Percentiles rank a stretch among this genome's conserved stretches.
Conservation (phyloP, 2,329 filamentous ascomycete species). For the Dactylellina cionopaga region DNA sequence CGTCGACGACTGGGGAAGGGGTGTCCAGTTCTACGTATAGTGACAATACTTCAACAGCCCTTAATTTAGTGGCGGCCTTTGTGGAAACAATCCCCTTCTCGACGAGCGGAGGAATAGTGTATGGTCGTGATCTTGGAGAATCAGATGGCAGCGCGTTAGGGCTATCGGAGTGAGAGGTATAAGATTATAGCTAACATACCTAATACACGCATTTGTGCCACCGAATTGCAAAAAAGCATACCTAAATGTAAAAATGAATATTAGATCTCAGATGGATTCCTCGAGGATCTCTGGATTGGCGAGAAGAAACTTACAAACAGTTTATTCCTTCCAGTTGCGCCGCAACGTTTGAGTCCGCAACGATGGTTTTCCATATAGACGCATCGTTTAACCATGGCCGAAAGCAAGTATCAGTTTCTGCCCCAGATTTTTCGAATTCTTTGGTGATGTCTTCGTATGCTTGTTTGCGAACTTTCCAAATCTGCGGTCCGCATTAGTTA, state of each 20-base stretch:
- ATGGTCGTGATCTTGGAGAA: slow-evolving; percentile 72
- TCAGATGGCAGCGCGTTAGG: background rate
- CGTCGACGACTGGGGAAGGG: slow-evolving; percentile 85
- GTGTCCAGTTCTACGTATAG: slow-evolving; percentile 91
- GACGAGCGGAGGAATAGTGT: slow-evolving; percentile 79
- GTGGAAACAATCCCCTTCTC: slow-evolving; percentile 93
- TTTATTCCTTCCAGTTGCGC: slow-evolving; percentile 92
- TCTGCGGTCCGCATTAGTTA: slow-evolving; percentile 63
- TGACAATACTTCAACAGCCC: slow-evolving; percentile 83
- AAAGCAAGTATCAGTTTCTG: slow-evolving; percentile 86
- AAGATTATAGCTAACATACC: slow-evolving; percentile 62
- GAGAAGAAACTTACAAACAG: slow-evolving; percentile 72
- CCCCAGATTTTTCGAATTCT: slow-evolving; percentile 82
- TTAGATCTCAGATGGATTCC: background rate
- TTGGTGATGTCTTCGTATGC: slow-evolving; percentile 93
- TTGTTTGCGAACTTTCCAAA: slow-evolving; percentile 96
- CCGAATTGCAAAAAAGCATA: slow-evolving; percentile 87
- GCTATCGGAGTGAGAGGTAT: background rate
- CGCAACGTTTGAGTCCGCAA: slow-evolving; percentile 93
- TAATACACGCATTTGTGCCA: slow-evolving; percentile 78
- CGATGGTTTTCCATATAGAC: slow-evolving; percentile 88
- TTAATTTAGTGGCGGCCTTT: slow-evolving; percentile 86
- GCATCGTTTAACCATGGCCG: slow-evolving; percentile 86
- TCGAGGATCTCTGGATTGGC: background rate
- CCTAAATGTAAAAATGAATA: background rate